phyloP scores from a whole-genome alignment of 192 early-diverging fungal species.

The Phycomyces nitens region DNA sequence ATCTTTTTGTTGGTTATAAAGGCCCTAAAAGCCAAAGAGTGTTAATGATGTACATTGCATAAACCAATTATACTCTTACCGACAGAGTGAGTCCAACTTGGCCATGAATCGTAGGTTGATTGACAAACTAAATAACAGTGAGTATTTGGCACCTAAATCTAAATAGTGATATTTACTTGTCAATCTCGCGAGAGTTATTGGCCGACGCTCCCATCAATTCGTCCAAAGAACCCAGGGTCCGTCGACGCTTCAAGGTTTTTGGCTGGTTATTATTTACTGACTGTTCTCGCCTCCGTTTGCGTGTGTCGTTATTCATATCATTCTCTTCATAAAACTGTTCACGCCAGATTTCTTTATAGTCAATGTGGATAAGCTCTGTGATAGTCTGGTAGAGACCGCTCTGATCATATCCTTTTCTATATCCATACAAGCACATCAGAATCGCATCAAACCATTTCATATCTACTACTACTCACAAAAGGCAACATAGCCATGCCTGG shows the following conservation, averaged over 20 bases:
- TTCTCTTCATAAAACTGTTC: slow-evolving; percentile 18
- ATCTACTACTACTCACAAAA: slow-evolving; percentile 19
- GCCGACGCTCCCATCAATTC: neutral
- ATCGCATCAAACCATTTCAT: neutral
- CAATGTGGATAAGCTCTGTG: slow-evolving; percentile 21
- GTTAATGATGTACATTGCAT: neutral
- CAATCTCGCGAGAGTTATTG: slow-evolving; percentile 5
- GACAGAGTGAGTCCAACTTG: slow-evolving; percentile 37
- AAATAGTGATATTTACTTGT: slow-evolving; percentile 19
- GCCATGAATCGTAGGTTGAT: slow-evolving; percentile 36
- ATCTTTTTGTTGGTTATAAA: slow-evolving; percentile 37
- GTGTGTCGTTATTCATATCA: neutral
- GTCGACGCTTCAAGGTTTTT: neutral
- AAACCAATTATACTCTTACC: slow-evolving; percentile 12
- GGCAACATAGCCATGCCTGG: slow-evolving; percentile 27
- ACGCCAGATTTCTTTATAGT: slow-evolving; percentile 25
- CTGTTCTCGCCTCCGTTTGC: neutral
- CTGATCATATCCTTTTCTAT: slow-evolving; percentile 23
- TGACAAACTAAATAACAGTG: slow-evolving; percentile 14
- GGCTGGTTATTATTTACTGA: neutral
- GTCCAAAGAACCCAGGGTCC: neutral
- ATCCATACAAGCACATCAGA: neutral
- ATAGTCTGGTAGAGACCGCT: slow-evolving; percentile 19
- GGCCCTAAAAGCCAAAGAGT: slow-evolving; percentile 14
- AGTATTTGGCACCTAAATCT: neutral